Evolutionary conservation across 345 rosid species (phyloP), one percentile per base, ranked within the genome.

Genomic region (Salix arbutifolia): DNA sequence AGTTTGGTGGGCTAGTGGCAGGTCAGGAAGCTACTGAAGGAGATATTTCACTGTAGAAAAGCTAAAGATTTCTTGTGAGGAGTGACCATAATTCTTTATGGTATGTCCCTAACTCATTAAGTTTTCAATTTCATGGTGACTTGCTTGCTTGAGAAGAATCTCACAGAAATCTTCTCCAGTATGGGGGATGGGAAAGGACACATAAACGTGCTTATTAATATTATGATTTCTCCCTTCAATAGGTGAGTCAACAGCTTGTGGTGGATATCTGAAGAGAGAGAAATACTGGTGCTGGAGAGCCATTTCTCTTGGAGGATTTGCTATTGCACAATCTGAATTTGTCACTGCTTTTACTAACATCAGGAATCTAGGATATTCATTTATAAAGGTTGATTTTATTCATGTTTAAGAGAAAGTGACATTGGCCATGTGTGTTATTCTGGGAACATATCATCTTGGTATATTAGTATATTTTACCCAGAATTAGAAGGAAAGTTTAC

Each of bases 1-100:
- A 85, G 85, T 76, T 79, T 89, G 87, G 82, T 89, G 88, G 86
- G 87, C 61, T 82, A 91, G 93, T 84, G 87, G 94, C 96, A 90
- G 96, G 91, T 89, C 80, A 80, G 88, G 95, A 74, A 86, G 97
- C 90, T 82, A 89, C 82, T 83, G 93, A 90, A 85, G 93, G 88
- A 82, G 91, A 87, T 83, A 44, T 85, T 79, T 81, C 89, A 74
- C 80, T 86, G 67, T 90, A 90, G 85, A 74, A 82, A 80, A 81
- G 85, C 78, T 69, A 81, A 82, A 74, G 76, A 65, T 80, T 81
- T 78, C 79, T 70, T 85, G 67, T 80, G 86, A 74, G 87, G 86
- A 85, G 89, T 76, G 81, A 86, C 80, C 74, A 73, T 85, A 78
- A 62, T 81, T 60, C 70, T 76, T 69, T 83, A 77, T 88, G 97